Evolutionary conservation across 371 early-diverging fungal genomes (phyloP).

Genomic region (Racocetra persica): DNA sequence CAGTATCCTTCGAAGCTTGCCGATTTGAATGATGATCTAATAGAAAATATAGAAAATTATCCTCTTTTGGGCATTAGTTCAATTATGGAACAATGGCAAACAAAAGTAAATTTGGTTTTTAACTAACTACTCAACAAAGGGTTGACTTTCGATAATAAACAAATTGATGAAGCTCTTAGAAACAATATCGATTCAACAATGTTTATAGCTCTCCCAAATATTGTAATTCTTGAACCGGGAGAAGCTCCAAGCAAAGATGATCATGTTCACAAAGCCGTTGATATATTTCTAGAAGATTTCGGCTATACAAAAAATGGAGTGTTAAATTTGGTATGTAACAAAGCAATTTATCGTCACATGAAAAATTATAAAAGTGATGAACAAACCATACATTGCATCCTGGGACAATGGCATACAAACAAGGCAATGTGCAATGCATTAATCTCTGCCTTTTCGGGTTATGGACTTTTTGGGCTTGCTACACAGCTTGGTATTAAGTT

Average conservation of each 20-base stretch:
- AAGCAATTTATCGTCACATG: neutral
- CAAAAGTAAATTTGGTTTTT: too few relatives aligned
- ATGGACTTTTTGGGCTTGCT: neutral
- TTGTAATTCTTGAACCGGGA: slow-evolving; percentile 4
- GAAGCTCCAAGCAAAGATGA: neutral
- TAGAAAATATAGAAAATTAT: too few relatives aligned
- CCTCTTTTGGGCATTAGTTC: too few relatives aligned
- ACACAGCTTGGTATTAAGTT: neutral
- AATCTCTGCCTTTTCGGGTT: neutral
- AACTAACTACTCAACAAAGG: too few relatives aligned
- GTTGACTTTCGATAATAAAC: too few relatives aligned
- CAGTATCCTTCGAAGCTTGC: too few relatives aligned
- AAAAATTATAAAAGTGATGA: neutral
- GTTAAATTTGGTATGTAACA: neutral
- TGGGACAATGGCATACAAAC: neutral
- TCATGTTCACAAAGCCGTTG: neutral
- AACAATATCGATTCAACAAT: too few relatives aligned
- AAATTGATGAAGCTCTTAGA: too few relatives aligned
- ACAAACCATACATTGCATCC: neutral
- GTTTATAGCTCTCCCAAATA: neutral
- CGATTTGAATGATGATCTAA: too few relatives aligned
- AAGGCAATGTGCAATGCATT: neutral
- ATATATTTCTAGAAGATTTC: slow-evolving; percentile 3
- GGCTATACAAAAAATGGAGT: neutral
- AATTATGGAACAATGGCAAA: too few relatives aligned